These are phyloP conservation scores for Citropsis articulata DNA, from an alignment of 345 rosid species.

Conservation along the genomic window DNA sequence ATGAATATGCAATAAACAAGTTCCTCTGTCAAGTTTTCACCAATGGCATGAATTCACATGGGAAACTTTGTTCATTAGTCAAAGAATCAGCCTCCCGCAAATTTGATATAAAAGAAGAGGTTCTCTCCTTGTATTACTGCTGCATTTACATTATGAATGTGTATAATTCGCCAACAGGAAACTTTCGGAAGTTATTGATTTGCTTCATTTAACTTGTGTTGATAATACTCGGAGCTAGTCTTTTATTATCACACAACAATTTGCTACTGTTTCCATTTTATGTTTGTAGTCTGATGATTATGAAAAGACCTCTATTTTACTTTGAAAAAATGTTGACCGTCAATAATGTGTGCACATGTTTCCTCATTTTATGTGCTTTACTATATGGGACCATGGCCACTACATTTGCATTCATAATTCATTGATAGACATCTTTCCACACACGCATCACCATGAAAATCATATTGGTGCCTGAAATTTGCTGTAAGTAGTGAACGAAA, in stretches of 20 bases:
- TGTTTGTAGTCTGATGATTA: not conserved
- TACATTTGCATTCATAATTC: not conserved
- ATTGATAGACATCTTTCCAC: not conserved
- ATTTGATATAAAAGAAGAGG: constrained; percentile 97
- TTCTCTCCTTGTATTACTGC: constrained; percentile 21
- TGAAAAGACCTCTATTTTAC: not conserved
- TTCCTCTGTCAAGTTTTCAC: constrained; percentile 71
- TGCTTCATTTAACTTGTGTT: not conserved
- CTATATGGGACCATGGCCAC: not conserved
- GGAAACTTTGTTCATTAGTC: constrained; percentile 56
- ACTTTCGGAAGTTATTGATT: not conserved
- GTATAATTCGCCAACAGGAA: not conserved
- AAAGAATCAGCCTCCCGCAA: constrained; percentile 75
- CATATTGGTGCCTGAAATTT: constrained; percentile 6
- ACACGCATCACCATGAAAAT: not conserved
- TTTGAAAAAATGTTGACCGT: not conserved
- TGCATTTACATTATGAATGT: constrained; percentile 10
- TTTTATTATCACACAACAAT: not conserved
- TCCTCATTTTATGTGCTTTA: not conserved
- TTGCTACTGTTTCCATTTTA: not conserved
- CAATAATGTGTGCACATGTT: not conserved
- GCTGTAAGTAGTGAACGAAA: not conserved
- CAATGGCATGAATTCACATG: constrained; percentile 37
- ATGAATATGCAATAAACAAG: constrained; percentile 84
- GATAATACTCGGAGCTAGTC: not conserved